phyloP scores from a whole-genome alignment of 192 early-diverging fungal species.

The Podochytrium sp. region DNA sequence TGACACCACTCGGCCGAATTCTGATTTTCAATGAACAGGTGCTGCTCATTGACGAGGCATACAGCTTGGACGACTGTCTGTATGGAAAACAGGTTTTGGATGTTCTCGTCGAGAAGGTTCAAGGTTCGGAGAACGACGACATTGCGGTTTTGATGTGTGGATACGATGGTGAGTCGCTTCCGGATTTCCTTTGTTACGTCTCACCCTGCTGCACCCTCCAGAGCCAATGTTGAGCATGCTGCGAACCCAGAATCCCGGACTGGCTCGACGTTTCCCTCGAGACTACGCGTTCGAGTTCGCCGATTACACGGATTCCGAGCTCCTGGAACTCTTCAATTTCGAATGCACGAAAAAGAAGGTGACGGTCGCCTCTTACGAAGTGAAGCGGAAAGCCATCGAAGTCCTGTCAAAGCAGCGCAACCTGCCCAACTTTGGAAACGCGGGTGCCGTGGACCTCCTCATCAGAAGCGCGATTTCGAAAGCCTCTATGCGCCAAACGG shows the following conservation, averaged over 20 bases:
- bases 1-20: too few relatives aligned
- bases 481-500: slow-evolving; percentile 25
- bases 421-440: slow-evolving; percentile 51
- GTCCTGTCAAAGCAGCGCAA: slow-evolving; percentile 32
- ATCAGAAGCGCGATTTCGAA: slow-evolving; percentile 37
- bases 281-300: slow-evolving; percentile 45
- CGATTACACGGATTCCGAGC: slow-evolving; percentile 40
- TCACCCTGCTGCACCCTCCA: background rate
- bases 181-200: background rate
- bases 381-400: slow-evolving; percentile 29
- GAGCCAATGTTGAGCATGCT: slow-evolving; percentile 43
- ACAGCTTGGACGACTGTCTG: slow-evolving; percentile 37
- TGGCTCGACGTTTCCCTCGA: slow-evolving; percentile 42
- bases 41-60: slow-evolving; percentile 42
- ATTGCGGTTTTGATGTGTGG: slow-evolving; percentile 45
- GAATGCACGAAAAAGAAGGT: slow-evolving; percentile 28
- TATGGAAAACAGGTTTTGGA: slow-evolving; percentile 45
- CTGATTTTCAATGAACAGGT: background rate
- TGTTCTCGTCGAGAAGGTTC: slow-evolving; percentile 44
- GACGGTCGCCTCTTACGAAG: background rate
- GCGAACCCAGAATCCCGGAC: slow-evolving; percentile 45
- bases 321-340: slow-evolving; percentile 36
- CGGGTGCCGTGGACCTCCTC: slow-evolving; percentile 39
- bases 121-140: slow-evolving; percentile 43
- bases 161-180: slow-evolving; percentile 34